Evolutionary conservation across 2,329 filamentous ascomycete species (phyloP).

Genomic region (Cordyceps pruinosa): DNA sequence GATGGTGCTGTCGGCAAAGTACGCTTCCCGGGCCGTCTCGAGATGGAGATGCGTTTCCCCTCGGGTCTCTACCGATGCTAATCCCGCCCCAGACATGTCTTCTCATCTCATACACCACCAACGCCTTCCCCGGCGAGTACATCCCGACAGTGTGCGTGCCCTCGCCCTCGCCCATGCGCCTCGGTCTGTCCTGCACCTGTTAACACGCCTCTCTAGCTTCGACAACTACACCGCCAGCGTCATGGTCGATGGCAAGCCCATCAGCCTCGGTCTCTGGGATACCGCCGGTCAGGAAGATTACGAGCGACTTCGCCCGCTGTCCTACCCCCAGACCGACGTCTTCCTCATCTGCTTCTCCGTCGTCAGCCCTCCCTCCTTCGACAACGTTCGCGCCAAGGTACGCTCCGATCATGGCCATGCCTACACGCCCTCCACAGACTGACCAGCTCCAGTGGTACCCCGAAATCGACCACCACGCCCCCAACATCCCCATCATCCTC

Average conservation of each 20-base stretch:
- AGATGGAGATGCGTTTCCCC: neutral
- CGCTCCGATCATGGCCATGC: constrained; percentile 19
- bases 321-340: constrained; percentile 96
- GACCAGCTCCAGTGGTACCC: constrained; percentile 72
- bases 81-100: constrained; percentile 72
- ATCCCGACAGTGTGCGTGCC: constrained; percentile 89
- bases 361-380: constrained; percentile 93
- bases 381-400: constrained; percentile 99
- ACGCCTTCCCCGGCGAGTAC: constrained; percentile 99
- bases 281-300: constrained; percentile 98
- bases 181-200: constrained; percentile 13
- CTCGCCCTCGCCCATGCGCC: constrained; percentile 2
- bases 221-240: constrained; percentile 99
- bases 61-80: constrained; percentile 18
- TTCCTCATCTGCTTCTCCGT: constrained; percentile 99
- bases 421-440: neutral
- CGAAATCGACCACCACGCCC: constrained; percentile 94
- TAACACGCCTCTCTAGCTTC: constrained; percentile 53
- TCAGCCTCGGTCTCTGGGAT: constrained; percentile 96
- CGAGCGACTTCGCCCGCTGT: constrained; percentile 86
- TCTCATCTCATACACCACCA: constrained; percentile 98
- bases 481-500: constrained; percentile 90
- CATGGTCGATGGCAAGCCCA: constrained; percentile 97
- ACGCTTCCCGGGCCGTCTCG: constrained; percentile 14
- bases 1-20: constrained; percentile 99